phyloP scores from a whole-genome alignment of 176 grass and related monocot genomes.

The Avena eriantha region DNA sequence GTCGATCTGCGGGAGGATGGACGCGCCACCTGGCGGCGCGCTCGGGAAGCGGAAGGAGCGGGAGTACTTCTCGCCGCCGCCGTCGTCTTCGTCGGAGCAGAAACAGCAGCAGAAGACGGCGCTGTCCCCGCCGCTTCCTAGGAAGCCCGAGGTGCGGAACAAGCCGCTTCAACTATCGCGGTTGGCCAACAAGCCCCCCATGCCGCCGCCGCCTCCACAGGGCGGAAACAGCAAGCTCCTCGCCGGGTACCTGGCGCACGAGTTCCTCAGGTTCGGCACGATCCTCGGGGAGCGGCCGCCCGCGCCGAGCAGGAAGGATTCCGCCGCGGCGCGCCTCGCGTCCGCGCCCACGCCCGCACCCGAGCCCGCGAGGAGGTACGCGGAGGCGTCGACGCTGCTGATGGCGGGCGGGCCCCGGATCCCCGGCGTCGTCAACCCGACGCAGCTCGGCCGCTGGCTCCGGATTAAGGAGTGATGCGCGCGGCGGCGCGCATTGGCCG shows the following conservation, averaged over 20 bases:
- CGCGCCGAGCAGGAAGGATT: slow-evolving; percentile 31
- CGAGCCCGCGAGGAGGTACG: slow-evolving; percentile 47
- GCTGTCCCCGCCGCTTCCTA: slow-evolving; percentile 22
- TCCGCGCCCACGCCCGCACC: slow-evolving; percentile 16
- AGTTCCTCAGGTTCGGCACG: slow-evolving; percentile 75
- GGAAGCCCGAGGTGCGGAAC: slow-evolving; percentile 49
- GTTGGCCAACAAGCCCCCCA: slow-evolving; percentile 23
- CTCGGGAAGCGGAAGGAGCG: slow-evolving; percentile 74
- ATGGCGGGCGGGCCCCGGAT: slow-evolving; percentile 59
- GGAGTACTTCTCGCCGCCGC: slow-evolving; percentile 30
- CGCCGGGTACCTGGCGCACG: slow-evolving; percentile 86
- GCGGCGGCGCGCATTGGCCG: slow-evolving; percentile 25
- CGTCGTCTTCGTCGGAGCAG: slow-evolving; percentile 29
- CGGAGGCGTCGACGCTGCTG: slow-evolving; percentile 62
- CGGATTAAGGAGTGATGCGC: slow-evolving; percentile 58
- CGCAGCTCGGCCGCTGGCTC: slow-evolving; percentile 81
- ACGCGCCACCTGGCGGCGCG: slow-evolving; percentile 55
- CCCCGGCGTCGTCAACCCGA: slow-evolving; percentile 76
- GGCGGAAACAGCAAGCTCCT: slow-evolving; percentile 56
- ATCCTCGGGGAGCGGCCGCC: slow-evolving; percentile 60
- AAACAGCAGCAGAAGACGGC: not conserved
- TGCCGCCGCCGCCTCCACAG: slow-evolving; percentile 22
- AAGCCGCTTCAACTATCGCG: slow-evolving; percentile 21
- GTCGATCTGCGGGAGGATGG: slow-evolving; percentile 56
- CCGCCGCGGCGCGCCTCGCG: not conserved